phyloP scores from a whole-genome alignment of 2,329 filamentous ascomycete species.

The Hymenotorrendiella dingleyae region DNA sequence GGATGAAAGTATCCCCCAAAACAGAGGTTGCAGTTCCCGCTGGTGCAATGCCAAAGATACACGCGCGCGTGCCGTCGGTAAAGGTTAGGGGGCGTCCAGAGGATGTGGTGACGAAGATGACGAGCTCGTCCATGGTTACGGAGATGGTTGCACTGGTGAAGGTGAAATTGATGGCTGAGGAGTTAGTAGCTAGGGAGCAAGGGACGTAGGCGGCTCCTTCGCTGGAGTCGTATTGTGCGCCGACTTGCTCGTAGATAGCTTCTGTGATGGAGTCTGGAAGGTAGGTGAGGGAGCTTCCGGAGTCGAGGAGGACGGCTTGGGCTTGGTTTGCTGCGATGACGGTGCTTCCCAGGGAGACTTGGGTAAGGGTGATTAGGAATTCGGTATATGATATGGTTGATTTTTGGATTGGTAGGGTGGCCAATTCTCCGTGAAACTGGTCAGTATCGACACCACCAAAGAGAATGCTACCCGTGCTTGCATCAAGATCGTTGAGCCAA shows the following conservation, averaged over 20 bases:
- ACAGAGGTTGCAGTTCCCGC: constrained; percentile 51
- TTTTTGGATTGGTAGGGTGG: constrained; percentile 61
- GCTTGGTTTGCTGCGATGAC: constrained; percentile 43
- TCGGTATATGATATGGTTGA: constrained; percentile 47
- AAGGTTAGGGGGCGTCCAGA: constrained; percentile 45
- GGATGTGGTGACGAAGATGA: constrained; percentile 43
- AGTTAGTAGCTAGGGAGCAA: constrained; percentile 43
- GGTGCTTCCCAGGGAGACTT: constrained; percentile 40
- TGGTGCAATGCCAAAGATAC: constrained; percentile 62
- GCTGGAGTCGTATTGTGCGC: constrained; percentile 50
- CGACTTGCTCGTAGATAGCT: constrained; percentile 51
- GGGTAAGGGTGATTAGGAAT: constrained; percentile 65
- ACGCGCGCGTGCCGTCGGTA: constrained; percentile 48
- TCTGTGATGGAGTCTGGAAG: constrained; percentile 51
- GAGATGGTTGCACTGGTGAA: constrained; percentile 49
- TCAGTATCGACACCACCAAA: constrained; percentile 70
- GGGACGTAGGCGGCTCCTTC: constrained; percentile 55
- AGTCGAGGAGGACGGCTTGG: constrained; percentile 63
- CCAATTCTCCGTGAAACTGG: constrained; percentile 56
- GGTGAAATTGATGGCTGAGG: constrained; percentile 43
- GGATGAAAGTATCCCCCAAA: constrained; percentile 68
- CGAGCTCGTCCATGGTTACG: constrained; percentile 53
- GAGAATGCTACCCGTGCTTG: constrained; percentile 60
- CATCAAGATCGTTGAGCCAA: constrained; percentile 67
- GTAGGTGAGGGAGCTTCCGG: constrained; percentile 62